phyloP scores from a whole-genome alignment of 495 filamentous ascomycete species.

The Neurospora sp. region DNA sequence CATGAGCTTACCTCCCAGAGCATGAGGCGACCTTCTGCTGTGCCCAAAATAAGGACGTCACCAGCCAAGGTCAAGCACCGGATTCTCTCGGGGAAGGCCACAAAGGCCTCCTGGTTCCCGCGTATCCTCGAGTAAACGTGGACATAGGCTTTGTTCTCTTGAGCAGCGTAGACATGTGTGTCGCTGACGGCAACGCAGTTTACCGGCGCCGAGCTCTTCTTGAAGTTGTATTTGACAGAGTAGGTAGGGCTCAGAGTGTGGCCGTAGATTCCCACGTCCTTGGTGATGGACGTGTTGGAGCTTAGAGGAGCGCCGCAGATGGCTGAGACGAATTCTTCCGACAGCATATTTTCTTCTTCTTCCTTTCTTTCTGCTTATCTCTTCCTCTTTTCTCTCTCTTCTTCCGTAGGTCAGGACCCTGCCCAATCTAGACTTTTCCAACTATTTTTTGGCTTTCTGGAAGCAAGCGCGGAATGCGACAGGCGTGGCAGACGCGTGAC shows the following conservation, averaged over 20 bases:
- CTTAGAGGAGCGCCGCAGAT: constrained; percentile 54
- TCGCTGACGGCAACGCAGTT: constrained; percentile 74
- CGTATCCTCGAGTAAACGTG: constrained; percentile 81
- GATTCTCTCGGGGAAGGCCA: constrained; percentile 79
- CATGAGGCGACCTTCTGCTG: constrained; percentile 73
- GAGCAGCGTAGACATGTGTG: constrained; percentile 82
- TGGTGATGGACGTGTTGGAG: constrained; percentile 53
- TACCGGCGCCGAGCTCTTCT: constrained; percentile 74
- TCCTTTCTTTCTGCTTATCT: background rate
- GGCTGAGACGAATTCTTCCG: constrained; percentile 71
- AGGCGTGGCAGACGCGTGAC: background rate
- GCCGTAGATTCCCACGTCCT: constrained; percentile 75
- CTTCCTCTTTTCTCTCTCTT: background rate
- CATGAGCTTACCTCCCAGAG: constrained; percentile 71
- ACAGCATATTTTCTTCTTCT: constrained; percentile 48
- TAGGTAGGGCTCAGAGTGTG: constrained; percentile 70
- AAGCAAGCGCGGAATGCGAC: background rate
- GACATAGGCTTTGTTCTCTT: constrained; percentile 80
- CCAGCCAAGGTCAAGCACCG: constrained; percentile 54
- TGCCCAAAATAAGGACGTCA: constrained; percentile 74
- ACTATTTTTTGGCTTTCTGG: background rate
- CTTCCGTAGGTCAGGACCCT: background rate
- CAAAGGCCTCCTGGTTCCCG: constrained; percentile 74
- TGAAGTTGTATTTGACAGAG: constrained; percentile 65
- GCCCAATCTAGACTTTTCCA: background rate